Conservation (phyloP, 1,284 basidiomycete species). For the Dichomitus squalens region DNA sequence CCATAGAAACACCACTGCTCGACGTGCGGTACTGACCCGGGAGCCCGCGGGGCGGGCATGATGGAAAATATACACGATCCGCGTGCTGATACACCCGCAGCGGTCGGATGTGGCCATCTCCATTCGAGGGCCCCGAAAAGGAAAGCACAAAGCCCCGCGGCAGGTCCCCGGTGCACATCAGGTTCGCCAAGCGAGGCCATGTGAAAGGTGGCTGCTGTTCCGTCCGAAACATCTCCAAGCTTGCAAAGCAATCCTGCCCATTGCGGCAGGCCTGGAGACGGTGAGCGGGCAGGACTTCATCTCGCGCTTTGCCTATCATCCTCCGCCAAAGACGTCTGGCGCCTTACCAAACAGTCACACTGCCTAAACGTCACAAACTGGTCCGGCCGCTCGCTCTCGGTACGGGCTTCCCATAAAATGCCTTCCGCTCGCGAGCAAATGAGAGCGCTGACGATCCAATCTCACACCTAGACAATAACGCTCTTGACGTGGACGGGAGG, state of each 20-base stretch:
- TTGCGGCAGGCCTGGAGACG: constrained; percentile 10
- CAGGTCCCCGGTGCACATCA: constrained; percentile 16
- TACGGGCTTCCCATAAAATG: constrained; percentile 42
- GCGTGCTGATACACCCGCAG: constrained; percentile 1
- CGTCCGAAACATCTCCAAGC: constrained; percentile 7
- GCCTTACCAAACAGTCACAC: constrained; percentile 25
- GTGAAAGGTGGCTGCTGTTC: constrained; percentile 23
- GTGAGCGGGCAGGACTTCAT: constrained; percentile 9
- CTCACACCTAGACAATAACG: constrained; percentile 39
- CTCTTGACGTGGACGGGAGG: constrained; percentile 37
- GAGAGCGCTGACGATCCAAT: constrained; percentile 43
- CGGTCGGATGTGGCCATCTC: constrained; percentile 8
- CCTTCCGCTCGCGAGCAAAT: constrained; percentile 34
- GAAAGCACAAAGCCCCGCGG: constrained; percentile 24
- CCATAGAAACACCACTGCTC: not conserved
- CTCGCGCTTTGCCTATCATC: constrained; percentile 18
- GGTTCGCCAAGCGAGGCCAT: constrained; percentile 22
- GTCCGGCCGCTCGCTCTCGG: constrained; percentile 25
- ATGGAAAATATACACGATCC: not conserved
- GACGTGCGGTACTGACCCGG: no score
- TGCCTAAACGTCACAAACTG: constrained; percentile 19
- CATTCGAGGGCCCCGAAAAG: constrained; percentile 12
- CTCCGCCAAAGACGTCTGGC: constrained; percentile 21
- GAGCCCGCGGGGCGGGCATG: no score
- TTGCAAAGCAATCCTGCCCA: constrained; percentile 9